A percentile compares a stretch with the other conserved stretches of the same genome.
Conservation (phyloP, 2,329 filamentous ascomycete genomes). For the Aurifilum marmelostoma region DNA sequence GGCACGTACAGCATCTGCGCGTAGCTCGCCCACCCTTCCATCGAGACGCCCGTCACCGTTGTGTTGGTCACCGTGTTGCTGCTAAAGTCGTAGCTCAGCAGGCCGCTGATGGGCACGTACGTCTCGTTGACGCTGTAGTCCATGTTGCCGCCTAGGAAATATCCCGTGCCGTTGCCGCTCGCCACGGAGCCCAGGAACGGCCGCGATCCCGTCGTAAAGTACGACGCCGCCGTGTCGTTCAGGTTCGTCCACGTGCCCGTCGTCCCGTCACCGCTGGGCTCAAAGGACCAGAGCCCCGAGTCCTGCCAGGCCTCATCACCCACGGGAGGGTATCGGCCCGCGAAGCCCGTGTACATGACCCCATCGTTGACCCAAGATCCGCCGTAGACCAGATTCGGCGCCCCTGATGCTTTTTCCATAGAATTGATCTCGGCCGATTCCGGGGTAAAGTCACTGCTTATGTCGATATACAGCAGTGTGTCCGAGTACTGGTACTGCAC, state of each 20-base stretch:
- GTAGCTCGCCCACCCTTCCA: conserved; percentile 6
- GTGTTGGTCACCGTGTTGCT: conserved; percentile 15
- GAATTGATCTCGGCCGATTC: conserved; percentile 2
- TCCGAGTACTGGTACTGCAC: conserved; percentile 32
- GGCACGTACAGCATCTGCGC: conserved; percentile 21
- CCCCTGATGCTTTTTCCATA: conserved; percentile 17
- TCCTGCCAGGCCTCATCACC: conserved; percentile 10
- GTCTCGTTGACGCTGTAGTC: conserved; percentile 13
- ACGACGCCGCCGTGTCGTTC: conserved; percentile 10
- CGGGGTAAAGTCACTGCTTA: conserved; percentile 15
- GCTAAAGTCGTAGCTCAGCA: conserved; percentile 22
- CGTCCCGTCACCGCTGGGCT: conserved; percentile 16
- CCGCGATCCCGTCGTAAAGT: conserved; percentile 9
- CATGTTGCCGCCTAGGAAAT: conserved; percentile 18
- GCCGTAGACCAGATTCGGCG: conserved; percentile 6
- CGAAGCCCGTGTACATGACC: conserved; percentile 22
- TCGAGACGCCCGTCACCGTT: conserved; percentile 13
- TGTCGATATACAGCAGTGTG: conserved; percentile 16
- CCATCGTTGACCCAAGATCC: conserved; percentile 16
- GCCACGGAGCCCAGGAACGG: conserved; percentile 14
- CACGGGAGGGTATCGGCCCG: conserved; percentile 4
- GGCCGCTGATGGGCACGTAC: conserved; percentile 15
- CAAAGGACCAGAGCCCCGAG: conserved; percentile 22
- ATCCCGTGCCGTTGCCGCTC: conserved; percentile 23
- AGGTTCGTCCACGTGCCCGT: conserved; percentile 24